Conservation (phyloP, 1,284 basidiomycete genomes). For the Sporisorium reilianum region DNA sequence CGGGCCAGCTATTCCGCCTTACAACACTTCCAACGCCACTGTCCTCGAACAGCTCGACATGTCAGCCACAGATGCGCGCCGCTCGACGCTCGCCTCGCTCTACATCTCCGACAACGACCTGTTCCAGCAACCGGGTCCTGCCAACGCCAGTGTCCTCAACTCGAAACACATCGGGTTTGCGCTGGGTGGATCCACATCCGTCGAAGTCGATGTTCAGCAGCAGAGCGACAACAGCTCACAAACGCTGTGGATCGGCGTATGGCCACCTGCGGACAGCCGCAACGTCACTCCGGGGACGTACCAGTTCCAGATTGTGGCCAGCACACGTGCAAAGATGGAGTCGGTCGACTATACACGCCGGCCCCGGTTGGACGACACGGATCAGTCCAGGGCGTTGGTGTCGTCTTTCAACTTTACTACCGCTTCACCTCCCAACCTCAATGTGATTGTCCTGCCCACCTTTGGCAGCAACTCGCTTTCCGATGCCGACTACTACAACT, state of each 20-base stretch:
- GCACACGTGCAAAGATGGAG: slow-evolving; percentile 51
- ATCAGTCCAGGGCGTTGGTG: slow-evolving; percentile 63
- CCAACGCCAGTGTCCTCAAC: slow-evolving; percentile 37
- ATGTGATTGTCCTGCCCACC: slow-evolving; percentile 62
- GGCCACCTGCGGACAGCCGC: slow-evolving; percentile 55
- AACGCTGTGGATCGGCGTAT: slow-evolving; percentile 61
- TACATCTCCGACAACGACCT: slow-evolving; percentile 51
- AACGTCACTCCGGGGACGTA: slow-evolving; percentile 42
- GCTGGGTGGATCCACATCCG: slow-evolving; percentile 56
- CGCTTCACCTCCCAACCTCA: slow-evolving; percentile 51
- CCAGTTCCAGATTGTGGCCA: slow-evolving; percentile 48
- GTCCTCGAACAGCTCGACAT: slow-evolving; percentile 43
- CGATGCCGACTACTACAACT: slow-evolving; percentile 60
- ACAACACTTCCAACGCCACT: slow-evolving; percentile 60
- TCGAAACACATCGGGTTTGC: slow-evolving; percentile 42
- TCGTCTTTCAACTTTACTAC: slow-evolving; percentile 64
- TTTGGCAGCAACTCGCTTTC: slow-evolving; percentile 47
- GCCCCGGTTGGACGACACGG: slow-evolving; percentile 66
- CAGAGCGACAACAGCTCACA: slow-evolving; percentile 40
- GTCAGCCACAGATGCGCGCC: slow-evolving; percentile 46
- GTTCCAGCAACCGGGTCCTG: slow-evolving; percentile 48
- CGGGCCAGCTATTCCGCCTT: slow-evolving; percentile 60
- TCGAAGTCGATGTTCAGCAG: slow-evolving; percentile 40
- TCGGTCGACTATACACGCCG: slow-evolving; percentile 41
- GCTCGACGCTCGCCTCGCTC: slow-evolving; percentile 52